Evolutionary conservation across 225 moss, liverwort and hornwort species (phyloP), one percentile per base, ranked within the genome.

Genomic region (Physcomitrium patens): DNA sequence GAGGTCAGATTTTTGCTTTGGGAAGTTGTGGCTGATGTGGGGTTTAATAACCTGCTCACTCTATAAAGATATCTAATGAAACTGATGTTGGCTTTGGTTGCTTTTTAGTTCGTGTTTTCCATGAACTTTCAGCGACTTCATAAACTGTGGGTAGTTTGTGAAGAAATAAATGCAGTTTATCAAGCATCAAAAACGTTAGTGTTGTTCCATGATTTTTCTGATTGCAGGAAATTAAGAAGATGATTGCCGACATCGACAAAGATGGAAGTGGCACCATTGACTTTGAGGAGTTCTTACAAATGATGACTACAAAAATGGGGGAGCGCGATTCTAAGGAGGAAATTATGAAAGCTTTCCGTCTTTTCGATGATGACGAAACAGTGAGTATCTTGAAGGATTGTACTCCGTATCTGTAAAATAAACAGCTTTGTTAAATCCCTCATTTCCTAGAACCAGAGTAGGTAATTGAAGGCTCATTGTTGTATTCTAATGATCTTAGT

Each of bases 271-370:
- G 81, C 52, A 91, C 83, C 28, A 97, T 93, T 26, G 89, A 97
- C 77, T 97, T 97, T 74, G 93, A 97, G 77, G 91, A 94, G 73
- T 97, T 97, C 64, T 76, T 97, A 79, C 94, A 97, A 85, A 91
- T 94, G 90, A 97, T 94, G 97, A 94, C 93, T 71, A 86, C 70
- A 47, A 97, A 97, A 76, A 94, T 97, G 97, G 94, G 87, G 1
- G 90, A 97, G 76, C 88, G 93, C 71, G 93, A 97, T 80, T 91
- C 92, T 10, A 91, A 94, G 81, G 97, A 97, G 77, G 97, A 94
- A 75, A 97, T 97, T 1, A 90, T 97, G 89, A 94, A 93, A 67
- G 97, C 97, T n/a, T 97, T 97, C 63, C 89, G 86, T 64, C 69
- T 97, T 9, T 97, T 97, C 79, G 97, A 94, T 72, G 90, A 89